Conservation (phyloP, 2,329 filamentous ascomycete genomes). For the Akanthomyces lecanii region DNA sequence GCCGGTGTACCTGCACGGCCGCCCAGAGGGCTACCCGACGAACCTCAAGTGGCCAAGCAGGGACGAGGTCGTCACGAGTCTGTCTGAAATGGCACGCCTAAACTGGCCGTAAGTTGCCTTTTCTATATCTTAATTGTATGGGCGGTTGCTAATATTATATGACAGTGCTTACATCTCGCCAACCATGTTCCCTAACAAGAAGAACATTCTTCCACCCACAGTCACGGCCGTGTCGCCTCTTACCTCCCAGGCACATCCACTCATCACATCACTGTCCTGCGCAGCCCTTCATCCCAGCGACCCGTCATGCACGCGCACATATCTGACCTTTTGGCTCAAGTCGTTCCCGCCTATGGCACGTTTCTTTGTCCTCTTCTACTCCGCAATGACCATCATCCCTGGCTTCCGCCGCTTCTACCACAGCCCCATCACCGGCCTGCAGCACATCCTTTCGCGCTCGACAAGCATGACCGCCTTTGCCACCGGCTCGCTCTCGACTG, state of each 20-base stretch:
- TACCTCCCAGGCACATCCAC: conserved; percentile 78
- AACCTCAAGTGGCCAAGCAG: conserved; percentile 69
- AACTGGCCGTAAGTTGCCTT: conserved; percentile 69
- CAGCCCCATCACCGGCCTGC: conserved; percentile 63
- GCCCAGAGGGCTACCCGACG: conserved; percentile 64
- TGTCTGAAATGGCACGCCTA: conserved; percentile 75
- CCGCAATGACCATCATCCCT: conserved; percentile 62
- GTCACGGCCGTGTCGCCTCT: conserved; percentile 71
- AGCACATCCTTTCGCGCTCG: conserved; percentile 61
- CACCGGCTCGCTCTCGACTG: conserved; percentile 77
- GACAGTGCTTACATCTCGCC: conserved; percentile 72
- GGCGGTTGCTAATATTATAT: conserved; percentile 14
- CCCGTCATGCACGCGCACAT: conserved; percentile 83
- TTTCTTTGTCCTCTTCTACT: conserved; percentile 72
- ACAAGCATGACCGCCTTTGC: conserved; percentile 69
- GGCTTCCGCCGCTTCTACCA: conserved; percentile 64
- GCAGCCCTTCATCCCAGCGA: conserved; percentile 83
- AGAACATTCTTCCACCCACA: conserved; percentile 58
- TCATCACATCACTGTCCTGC: conserved; percentile 81
- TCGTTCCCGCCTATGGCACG: conserved; percentile 76
- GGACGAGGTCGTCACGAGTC: conserved; percentile 72
- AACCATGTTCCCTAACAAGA: conserved; percentile 73
- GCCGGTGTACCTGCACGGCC: conserved; percentile 70
- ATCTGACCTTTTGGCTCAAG: conserved; percentile 79
- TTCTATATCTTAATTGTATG: not conserved